phyloP scores from a whole-genome alignment of 2,329 filamentous ascomycete species.

The Pyrenophora teres region DNA sequence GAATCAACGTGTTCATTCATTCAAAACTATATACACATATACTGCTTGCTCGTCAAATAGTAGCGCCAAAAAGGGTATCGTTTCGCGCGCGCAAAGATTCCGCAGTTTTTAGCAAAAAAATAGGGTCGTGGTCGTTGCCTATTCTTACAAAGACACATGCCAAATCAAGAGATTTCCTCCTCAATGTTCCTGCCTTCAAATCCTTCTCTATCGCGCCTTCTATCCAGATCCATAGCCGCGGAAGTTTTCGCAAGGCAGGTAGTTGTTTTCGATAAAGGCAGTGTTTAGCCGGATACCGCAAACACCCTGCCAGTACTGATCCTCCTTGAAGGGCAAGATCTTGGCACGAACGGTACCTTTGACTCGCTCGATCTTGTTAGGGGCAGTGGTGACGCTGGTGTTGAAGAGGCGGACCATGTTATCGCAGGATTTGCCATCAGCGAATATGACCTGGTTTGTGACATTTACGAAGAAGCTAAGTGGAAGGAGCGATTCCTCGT shows the following conservation, averaged over 20 bases:
- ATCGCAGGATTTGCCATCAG: conserved; percentile 50
- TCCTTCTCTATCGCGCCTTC: neutral
- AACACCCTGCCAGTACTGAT: conserved; percentile 37
- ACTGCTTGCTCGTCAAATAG: too few relatives aligned
- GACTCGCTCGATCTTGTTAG: conserved; percentile 40
- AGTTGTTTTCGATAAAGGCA: conserved; percentile 51
- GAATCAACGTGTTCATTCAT: too few relatives aligned
- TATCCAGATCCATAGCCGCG: conserved; percentile 27
- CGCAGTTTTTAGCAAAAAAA: too few relatives aligned
- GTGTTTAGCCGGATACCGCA: conserved; percentile 46
- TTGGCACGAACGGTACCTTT: conserved; percentile 39
- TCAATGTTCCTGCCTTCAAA: too few relatives aligned
- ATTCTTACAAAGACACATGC: too few relatives aligned
- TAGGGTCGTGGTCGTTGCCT: too few relatives aligned
- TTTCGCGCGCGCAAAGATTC: neutral
- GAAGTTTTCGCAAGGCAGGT: conserved; percentile 40
- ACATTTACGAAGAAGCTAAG: conserved; percentile 55
- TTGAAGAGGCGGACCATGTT: conserved; percentile 54
- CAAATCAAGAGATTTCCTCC: too few relatives aligned
- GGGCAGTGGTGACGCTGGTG: conserved; percentile 48
- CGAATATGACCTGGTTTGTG: conserved; percentile 60
- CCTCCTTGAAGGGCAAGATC: conserved; percentile 36
- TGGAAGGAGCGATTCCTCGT: conserved; percentile 39
- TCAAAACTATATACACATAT: too few relatives aligned
- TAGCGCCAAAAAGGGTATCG: too few relatives aligned